These are phyloP conservation scores for Dalbergia cultrata DNA, from an alignment of 306 rosid species.

Conservation along the genomic window DNA sequence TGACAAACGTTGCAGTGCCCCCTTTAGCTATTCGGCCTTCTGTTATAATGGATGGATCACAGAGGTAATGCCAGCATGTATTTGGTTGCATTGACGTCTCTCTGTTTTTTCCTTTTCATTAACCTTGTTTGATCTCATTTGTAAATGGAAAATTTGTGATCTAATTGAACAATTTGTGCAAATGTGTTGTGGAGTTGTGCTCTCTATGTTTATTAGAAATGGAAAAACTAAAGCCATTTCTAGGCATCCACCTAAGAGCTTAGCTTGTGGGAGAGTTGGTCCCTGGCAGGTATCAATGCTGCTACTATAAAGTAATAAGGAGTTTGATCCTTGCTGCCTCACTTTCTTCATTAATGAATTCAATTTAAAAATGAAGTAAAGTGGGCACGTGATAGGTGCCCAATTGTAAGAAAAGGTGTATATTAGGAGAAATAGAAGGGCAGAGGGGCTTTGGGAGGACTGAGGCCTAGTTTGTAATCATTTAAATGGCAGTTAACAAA, in stretches of 20 bases:
- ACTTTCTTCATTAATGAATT: neutral
- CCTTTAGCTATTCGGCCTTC: conserved; percentile 94
- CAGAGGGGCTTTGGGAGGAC: too few relatives aligned
- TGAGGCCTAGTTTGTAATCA: too few relatives aligned
- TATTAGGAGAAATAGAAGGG: too few relatives aligned
- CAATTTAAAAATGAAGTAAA: neutral
- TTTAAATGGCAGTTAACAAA: too few relatives aligned
- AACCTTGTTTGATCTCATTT: conserved; percentile 32
- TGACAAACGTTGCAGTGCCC: conserved; percentile 78
- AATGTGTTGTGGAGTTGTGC: neutral
- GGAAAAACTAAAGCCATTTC: neutral
- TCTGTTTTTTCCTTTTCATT: conserved; percentile 3
- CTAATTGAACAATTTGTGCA: conserved; percentile 3
- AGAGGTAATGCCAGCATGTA: conserved; percentile 59
- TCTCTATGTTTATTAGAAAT: neutral
- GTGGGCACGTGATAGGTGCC: neutral
- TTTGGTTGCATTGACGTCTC: conserved; percentile 25
- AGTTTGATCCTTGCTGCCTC: neutral
- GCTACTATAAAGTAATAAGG: neutral
- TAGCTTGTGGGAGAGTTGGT: neutral
- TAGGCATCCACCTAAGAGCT: neutral
- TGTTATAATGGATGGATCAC: conserved; percentile 79
- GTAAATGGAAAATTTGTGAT: conserved; percentile 11
- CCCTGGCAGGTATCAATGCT: neutral
- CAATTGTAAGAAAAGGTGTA: too few relatives aligned